Evolutionary conservation across 805 yeast species (phyloP).

Genomic region (Nakazawaea laoshanensis): DNA sequence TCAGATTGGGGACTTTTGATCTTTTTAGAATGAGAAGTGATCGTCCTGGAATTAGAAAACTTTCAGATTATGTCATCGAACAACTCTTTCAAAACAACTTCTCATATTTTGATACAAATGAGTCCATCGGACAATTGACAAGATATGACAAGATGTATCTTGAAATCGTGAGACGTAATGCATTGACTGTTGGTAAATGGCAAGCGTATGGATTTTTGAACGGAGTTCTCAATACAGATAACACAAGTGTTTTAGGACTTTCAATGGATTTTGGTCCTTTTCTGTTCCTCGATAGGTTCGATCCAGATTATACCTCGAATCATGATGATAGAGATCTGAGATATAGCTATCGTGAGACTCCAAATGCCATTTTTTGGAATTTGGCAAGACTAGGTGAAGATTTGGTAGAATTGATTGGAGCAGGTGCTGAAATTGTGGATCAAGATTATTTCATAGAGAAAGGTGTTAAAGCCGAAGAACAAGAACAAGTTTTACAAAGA

Average conservation of each 20-base stretch:
- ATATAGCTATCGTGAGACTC: slow-evolving; percentile 78
- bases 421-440: slow-evolving; percentile 45
- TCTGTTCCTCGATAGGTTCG: slow-evolving; percentile 79
- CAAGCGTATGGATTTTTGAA: slow-evolving; percentile 89
- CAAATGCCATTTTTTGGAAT: slow-evolving; percentile 91
- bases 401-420: slow-evolving; percentile 73
- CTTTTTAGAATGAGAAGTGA: slow-evolving; percentile 69
- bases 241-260: slow-evolving; percentile 81
- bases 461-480: slow-evolving; percentile 40
- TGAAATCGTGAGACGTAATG: slow-evolving; percentile 68
- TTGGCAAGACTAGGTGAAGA: slow-evolving; percentile 78
- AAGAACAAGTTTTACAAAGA: slow-evolving; percentile 42
- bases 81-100: slow-evolving; percentile 41
- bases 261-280: slow-evolving; percentile 94
- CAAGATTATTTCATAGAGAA: slow-evolving; percentile 30
- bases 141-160: slow-evolving; percentile 65
- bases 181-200: slow-evolving; percentile 72
- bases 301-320: slow-evolving; percentile 80
- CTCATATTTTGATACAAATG: slow-evolving; percentile 15
- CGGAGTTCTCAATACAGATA: slow-evolving; percentile 93
- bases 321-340: slow-evolving; percentile 71
- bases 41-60: slow-evolving; percentile 45
- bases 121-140: slow-evolving; percentile 31
- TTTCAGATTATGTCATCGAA: slow-evolving; percentile 68
- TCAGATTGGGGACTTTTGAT: slow-evolving; percentile 85